Conservation (phyloP, 495 filamentous ascomycete genomes). For the Penicillium soppii region DNA sequence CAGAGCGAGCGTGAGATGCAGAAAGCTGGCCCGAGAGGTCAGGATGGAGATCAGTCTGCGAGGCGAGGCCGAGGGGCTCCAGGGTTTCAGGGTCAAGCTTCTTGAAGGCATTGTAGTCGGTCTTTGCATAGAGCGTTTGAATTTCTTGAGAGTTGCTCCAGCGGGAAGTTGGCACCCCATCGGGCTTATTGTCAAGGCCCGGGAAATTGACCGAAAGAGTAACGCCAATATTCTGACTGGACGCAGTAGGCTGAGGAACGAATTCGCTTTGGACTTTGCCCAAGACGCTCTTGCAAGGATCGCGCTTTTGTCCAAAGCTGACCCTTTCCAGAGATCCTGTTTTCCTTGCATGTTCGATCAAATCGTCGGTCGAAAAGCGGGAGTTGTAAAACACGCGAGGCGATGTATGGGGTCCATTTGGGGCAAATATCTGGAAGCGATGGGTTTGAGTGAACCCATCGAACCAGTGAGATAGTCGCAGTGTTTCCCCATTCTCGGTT, state of each 20-base stretch:
- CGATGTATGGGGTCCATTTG: constrained; percentile 19
- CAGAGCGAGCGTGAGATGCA: constrained; percentile 66
- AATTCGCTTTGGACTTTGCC: constrained; percentile 63
- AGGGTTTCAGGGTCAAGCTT: constrained; percentile 66
- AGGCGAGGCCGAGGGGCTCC: constrained; percentile 61
- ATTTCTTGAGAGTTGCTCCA: constrained; percentile 33
- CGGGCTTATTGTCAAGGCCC: constrained; percentile 30
- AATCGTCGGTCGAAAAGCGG: constrained; percentile 57
- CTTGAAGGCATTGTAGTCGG: constrained; percentile 57
- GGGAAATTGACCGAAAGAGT: constrained; percentile 59
- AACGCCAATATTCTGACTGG: constrained; percentile 56
- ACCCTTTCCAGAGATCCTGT: constrained; percentile 45
- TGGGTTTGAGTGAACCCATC: constrained; percentile 76
- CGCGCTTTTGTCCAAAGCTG: constrained; percentile 62
- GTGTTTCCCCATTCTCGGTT: constrained; percentile 53
- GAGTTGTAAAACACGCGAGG: constrained; percentile 68
- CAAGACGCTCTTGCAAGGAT: constrained; percentile 70
- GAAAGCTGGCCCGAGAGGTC: constrained; percentile 61
- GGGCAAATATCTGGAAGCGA: constrained; percentile 62
- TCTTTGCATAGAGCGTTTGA: constrained; percentile 56
- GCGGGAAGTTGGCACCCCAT: constrained; percentile 7
- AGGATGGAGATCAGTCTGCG: constrained; percentile 62
- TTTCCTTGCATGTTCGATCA: constrained; percentile 53
- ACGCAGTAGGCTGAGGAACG: constrained; percentile 20
- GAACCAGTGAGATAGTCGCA: constrained; percentile 70